Evolutionary conservation across 768 basidiomycete species (phyloP), one percentile per base, ranked within the genome.

Genomic region (Russula sp.): DNA sequence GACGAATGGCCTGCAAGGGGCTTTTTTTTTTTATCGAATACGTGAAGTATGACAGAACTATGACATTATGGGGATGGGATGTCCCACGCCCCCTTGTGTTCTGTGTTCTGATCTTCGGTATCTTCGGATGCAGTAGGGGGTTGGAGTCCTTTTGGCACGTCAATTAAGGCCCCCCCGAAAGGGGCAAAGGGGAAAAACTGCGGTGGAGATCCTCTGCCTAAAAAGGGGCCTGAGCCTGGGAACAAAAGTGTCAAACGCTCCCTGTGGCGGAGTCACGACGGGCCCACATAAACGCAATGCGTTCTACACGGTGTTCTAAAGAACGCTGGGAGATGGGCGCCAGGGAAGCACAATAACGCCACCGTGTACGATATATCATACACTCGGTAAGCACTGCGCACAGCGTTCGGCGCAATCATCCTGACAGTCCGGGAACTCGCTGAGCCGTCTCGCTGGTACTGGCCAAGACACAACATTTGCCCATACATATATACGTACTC

Each of bases 151-250:
- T 48, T 47, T 51, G 38, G 61, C 61, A 45, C 51, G 57, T 63
- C 62, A 63, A 49, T 45, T 58, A 53, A 35, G 46, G 39, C 57
- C 53, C 46, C 53, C 46, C 52, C 49, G n/a, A 54, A 43, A 45
- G 20, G 46, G 46, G 45, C 39, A 49, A 53, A 50, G 50, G 60
- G 59, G 57, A 49, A 42, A 42, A 35, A 32, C 34, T 43, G 32
- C 49, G 35, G 50, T 63, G 51, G 56, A 18, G 61, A 63, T 63
- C 50, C n/a, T 53, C 51, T 63, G 62, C 58, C 62, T 59, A 62
- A 62, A 62, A 62, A 18, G 61, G 61, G 35, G 39, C 1, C 20
- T 6, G 45, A 34, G 11, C 53, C 54, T 58, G 56, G 56, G 61
- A 62, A 58, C 20, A 8, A 16, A 46, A 11, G 13, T 53, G 42